Evolutionary conservation across 257 asterid genomes (phyloP).

Genomic region (Nicotiana attenuata): DNA sequence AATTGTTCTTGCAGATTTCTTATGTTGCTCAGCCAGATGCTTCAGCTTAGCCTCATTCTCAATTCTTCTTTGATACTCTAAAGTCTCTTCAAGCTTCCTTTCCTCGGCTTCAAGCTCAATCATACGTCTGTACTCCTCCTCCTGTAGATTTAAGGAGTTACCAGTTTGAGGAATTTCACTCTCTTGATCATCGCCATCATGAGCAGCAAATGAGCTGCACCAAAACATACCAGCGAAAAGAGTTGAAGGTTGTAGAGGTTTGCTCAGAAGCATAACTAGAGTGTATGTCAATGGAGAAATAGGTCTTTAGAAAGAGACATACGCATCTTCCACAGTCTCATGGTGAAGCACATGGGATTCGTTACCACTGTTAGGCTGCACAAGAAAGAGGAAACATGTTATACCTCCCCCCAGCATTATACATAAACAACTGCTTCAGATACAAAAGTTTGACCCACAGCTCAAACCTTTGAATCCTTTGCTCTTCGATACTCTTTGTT

Average conservation of each 20-base stretch:
- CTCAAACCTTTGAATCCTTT: constrained; percentile 79
- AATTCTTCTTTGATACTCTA: constrained; percentile 87
- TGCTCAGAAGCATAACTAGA: neutral
- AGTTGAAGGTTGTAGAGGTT: neutral
- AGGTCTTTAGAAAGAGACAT: constrained; percentile 17
- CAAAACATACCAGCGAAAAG: constrained; percentile 19
- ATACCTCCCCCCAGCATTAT: constrained; percentile 13
- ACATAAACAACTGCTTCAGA: neutral
- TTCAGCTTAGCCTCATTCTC: constrained; percentile 95
- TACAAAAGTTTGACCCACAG: constrained; percentile 8
- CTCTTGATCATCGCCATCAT: constrained; percentile 40
- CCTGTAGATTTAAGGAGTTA: constrained; percentile 44
- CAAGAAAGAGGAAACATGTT: constrained; percentile 22
- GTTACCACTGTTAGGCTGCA: constrained; percentile 51
- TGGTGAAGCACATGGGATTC: constrained; percentile 36
- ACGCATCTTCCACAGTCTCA: constrained; percentile 61
- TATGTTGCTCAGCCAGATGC: constrained; percentile 78
- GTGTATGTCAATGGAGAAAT: neutral
- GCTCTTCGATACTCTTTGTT: constrained; percentile 62
- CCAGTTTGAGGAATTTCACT: constrained; percentile 36
- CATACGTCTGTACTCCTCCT: constrained; percentile 63
- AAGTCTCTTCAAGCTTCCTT: constrained; percentile 94
- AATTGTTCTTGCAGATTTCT: constrained; percentile 22
- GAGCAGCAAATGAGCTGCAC: constrained; percentile 56
- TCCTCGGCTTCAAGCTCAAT: constrained; percentile 97